Conservation (phyloP, 2,329 filamentous ascomycete genomes). For the Annulohypoxylon truncatum region DNA sequence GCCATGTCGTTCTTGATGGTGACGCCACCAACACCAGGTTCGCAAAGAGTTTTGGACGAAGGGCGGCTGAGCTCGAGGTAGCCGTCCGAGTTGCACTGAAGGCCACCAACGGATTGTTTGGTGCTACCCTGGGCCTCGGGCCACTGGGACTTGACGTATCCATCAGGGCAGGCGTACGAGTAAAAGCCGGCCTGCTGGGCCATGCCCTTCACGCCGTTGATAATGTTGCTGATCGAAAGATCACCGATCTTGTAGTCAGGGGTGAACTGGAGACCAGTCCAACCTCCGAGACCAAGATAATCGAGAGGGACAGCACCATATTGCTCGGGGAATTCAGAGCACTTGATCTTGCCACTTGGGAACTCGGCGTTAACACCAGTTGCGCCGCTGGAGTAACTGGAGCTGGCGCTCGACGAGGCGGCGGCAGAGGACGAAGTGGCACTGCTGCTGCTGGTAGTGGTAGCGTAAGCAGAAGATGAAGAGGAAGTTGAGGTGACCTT, state of each 20-base stretch:
- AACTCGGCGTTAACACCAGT: constrained; percentile 75
- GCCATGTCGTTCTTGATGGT: constrained; percentile 79
- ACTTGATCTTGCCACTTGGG: constrained; percentile 78
- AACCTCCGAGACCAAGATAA: constrained; percentile 79
- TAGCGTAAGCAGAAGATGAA: constrained; percentile 51
- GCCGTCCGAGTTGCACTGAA: constrained; percentile 79
- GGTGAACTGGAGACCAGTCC: constrained; percentile 79
- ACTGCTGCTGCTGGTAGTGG: constrained; percentile 46
- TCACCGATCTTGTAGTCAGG: constrained; percentile 63
- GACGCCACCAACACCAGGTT: constrained; percentile 76
- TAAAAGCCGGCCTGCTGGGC: constrained; percentile 78
- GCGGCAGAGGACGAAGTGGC: constrained; percentile 50
- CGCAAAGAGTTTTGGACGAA: constrained; percentile 77
- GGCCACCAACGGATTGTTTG: constrained; percentile 87
- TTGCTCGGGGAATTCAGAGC: constrained; percentile 77
- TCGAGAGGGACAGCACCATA: constrained; percentile 81
- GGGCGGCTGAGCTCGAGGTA: constrained; percentile 82
- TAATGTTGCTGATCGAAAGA: constrained; percentile 71
- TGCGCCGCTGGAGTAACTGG: constrained; percentile 42
- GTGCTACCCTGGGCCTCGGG: constrained; percentile 80
- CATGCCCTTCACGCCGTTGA: constrained; percentile 70
- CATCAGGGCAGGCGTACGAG: constrained; percentile 91
- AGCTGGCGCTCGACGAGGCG: constrained; percentile 44
- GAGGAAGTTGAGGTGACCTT: constrained; percentile 52
- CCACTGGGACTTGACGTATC: constrained; percentile 95